phyloP scores from a whole-genome alignment of 495 filamentous ascomycete species.

The Xylaria scruposa region DNA sequence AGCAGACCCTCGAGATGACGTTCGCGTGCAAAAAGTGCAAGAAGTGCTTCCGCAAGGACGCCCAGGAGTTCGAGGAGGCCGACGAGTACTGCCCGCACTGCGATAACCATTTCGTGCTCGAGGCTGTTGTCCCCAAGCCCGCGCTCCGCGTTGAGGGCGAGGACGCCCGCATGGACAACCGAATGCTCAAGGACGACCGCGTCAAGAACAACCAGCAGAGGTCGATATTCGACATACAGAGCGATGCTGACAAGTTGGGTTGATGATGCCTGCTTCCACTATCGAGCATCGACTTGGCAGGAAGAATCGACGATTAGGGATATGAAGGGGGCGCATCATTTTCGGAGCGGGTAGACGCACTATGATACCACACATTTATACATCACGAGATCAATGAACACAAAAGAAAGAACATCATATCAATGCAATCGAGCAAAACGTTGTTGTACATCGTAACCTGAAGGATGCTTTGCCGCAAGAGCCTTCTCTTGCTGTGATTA shows the following conservation, averaged over 20 bases:
- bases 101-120: constrained; percentile 96
- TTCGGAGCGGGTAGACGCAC: constrained; percentile 37
- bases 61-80: constrained; percentile 89
- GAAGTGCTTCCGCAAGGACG: constrained; percentile 96
- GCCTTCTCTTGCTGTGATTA: constrained; percentile 27
- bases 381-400: constrained; percentile 30
- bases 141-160: constrained; percentile 85
- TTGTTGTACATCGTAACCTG: constrained; percentile 15
- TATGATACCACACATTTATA: constrained; percentile 45
- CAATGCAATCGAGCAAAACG: neutral
- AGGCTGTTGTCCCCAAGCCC: constrained; percentile 81
- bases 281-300: neutral
- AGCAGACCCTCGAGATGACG: constrained; percentile 82
- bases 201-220: constrained; percentile 65
- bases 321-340: constrained; percentile 27
- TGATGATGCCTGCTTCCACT: constrained; percentile 45
- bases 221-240: constrained; percentile 76
- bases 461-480: constrained; percentile 5
- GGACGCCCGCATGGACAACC: constrained; percentile 79
- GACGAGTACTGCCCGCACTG: constrained; percentile 99
- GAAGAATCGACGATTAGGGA: constrained; percentile 4
- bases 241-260: constrained; percentile 76
- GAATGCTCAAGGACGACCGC: constrained; percentile 95
- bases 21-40: constrained; percentile 99
- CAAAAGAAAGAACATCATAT: constrained; percentile 10